phyloP scores from a whole-genome alignment of 2,329 filamentous ascomycete species.

The Aureobasidium sp. region DNA sequence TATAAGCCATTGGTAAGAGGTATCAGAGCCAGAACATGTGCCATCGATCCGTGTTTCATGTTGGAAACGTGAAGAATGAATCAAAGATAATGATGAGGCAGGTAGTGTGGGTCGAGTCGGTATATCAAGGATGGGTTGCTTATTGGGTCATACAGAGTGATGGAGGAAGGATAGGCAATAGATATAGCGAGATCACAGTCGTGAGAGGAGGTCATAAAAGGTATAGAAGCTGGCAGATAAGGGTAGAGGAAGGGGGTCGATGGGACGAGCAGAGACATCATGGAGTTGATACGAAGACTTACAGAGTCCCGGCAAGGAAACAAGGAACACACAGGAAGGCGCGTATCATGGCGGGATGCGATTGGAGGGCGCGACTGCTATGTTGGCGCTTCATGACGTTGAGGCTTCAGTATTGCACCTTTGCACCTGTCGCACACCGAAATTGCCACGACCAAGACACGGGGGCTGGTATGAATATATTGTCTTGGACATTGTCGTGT shows the following conservation, averaged over 20 bases:
- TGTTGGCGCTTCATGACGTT: slow-evolving; percentile 11
- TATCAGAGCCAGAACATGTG: background rate
- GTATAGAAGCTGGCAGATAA: background rate
- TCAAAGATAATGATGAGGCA: background rate
- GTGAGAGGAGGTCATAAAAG: background rate
- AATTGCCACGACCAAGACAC: background rate
- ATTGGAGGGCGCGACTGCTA: slow-evolving; percentile 4
- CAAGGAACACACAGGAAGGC: slow-evolving; percentile 10
- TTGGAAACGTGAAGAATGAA: background rate
- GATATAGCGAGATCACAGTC: background rate
- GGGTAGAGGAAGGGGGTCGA: background rate
- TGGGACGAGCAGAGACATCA: background rate
- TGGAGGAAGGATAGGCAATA: background rate
- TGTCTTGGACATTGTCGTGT: background rate
- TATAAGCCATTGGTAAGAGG: slow-evolving; percentile 18
- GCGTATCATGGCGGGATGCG: background rate
- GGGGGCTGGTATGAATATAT: background rate
- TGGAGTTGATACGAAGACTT: background rate
- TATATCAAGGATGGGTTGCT: background rate
- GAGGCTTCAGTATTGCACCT: background rate
- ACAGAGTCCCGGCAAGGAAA: background rate
- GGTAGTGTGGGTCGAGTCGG: background rate
- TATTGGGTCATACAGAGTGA: background rate
- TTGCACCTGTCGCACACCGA: background rate
- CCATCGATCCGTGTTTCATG: slow-evolving; percentile 1